These are phyloP conservation scores for Brassica napus DNA, from an alignment of 345 rosid species.

Conservation along the genomic window Da-Ae NC_063436.1:14194001-14194500, in stretches of 20 bases:
- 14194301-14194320: neutral
- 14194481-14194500: conserved; percentile 32
- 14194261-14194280: conserved; percentile 45
- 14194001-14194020: neutral
- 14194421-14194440: conserved; percentile 95
- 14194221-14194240: conserved; percentile 47
- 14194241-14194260: conserved; percentile 45
- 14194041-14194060: conserved; percentile 4
- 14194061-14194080: conserved; percentile 24
- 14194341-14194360: neutral
- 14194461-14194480: conserved; percentile 28
- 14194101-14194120: conserved; percentile 44
- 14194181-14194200: conserved; percentile 42
- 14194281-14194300: conserved; percentile 72
- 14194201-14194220: conserved; percentile 47
- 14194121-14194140: conserved; percentile 94
- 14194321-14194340: neutral
- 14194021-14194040: neutral
- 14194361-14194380: conserved; percentile 66
- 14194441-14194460: conserved; percentile 19
- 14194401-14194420: conserved; percentile 95
- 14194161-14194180: conserved; percentile 58
- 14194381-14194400: conserved; percentile 91
- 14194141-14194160: conserved; percentile 91
- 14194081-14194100: neutral